Evolutionary conservation across 805 yeast species (phyloP).

Genomic region (Kodamaea lidongshanica): DNA sequence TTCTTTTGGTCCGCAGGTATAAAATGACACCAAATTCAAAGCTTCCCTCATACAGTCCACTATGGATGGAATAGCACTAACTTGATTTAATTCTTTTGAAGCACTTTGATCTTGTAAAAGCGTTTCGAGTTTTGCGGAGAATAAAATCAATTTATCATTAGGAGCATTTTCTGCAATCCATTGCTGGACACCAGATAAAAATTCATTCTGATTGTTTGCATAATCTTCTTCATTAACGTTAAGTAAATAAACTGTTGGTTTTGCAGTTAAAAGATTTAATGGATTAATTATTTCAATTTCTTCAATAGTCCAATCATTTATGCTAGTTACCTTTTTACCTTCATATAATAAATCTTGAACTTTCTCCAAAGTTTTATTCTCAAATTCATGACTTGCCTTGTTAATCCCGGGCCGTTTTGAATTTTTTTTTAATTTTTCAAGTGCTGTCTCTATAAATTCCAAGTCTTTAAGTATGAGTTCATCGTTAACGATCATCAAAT

Average conservation of each 20-base stretch:
- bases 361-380: conserved; percentile 26
- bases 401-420: conserved; percentile 26
- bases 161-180: conserved; percentile 72
- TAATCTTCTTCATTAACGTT: conserved; percentile 72
- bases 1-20: conserved; percentile 82
- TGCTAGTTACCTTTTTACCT: conserved; percentile 54
- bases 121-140: conserved; percentile 38
- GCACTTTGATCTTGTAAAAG: conserved; percentile 13
- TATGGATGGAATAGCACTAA: conserved; percentile 55
- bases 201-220: conserved; percentile 45
- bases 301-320: conserved; percentile 46
- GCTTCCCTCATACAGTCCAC: conserved; percentile 61
- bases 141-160: conserved; percentile 35
- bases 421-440: conserved; percentile 25
- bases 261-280: conserved; percentile 74
- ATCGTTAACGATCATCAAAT: conserved; percentile 54
- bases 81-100: conserved; percentile 4
- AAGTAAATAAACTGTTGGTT: conserved; percentile 75
- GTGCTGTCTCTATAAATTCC: conserved; percentile 52
- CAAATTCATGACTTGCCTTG: conserved; percentile 20
- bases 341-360: conserved; percentile 32
- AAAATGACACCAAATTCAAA: conserved; percentile 70
- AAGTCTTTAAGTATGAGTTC: conserved; percentile 57
- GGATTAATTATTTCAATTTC: conserved; percentile 65
- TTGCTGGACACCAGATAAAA: conserved; percentile 42